Evolutionary conservation across 2,329 filamentous ascomycete species (phyloP).

Genomic region (Lasiodiplodia theobromae): DNA sequence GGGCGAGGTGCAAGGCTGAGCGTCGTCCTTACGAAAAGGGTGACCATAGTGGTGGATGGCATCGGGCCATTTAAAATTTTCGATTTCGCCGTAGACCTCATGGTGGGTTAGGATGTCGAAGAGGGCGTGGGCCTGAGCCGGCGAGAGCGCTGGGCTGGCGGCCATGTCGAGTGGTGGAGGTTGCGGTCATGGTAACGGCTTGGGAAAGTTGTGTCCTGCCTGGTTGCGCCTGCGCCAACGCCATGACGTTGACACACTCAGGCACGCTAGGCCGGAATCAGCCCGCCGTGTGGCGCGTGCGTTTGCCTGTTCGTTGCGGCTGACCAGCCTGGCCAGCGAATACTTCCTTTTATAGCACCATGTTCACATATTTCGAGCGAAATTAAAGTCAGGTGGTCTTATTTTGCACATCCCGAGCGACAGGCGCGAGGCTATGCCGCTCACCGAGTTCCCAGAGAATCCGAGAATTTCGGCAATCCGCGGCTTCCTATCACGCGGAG

Average conservation of each 20-base stretch:
- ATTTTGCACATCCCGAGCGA: neutral
- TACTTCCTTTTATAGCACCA: neutral
- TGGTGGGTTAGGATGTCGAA: conserved; percentile 63
- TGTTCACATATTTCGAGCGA: neutral
- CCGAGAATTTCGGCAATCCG: neutral
- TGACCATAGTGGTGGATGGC: conserved; percentile 73
- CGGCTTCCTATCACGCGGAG: neutral
- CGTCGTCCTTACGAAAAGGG: conserved; percentile 64
- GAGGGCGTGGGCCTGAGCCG: conserved; percentile 57
- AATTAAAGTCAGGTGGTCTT: neutral
- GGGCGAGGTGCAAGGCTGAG: conserved; percentile 63
- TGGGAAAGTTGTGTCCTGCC: conserved; percentile 1
- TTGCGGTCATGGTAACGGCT: conserved; percentile 1
- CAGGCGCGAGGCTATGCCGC: neutral
- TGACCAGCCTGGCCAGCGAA: neutral
- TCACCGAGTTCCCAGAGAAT: neutral
- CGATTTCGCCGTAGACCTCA: conserved; percentile 70
- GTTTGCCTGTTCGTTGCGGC: too few species aligned
- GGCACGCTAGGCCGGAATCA: conserved; percentile 9
- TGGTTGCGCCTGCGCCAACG: conserved; percentile 1
- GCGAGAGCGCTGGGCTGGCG: conserved; percentile 44
- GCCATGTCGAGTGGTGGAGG: conserved; percentile 2
- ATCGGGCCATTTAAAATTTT: conserved; percentile 70
- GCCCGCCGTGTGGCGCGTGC: conserved; percentile 13
- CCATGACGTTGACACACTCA: conserved; percentile 20